Evolutionary conservation across 1,139 yeast genomes (phyloP), one percentile per base, ranked within the genome.

Genomic region (Wickerhamomyces sp.): DNA sequence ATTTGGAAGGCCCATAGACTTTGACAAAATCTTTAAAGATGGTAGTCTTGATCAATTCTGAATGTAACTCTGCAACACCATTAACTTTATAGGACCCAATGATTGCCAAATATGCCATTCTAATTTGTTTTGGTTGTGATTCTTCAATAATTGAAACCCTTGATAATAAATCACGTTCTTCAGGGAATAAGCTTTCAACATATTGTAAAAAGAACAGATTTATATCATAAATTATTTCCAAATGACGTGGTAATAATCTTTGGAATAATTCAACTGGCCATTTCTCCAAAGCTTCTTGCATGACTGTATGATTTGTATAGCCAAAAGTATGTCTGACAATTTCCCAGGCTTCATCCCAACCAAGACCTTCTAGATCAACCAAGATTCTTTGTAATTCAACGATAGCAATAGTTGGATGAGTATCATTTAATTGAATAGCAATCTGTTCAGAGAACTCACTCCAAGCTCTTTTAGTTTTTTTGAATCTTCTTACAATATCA

Each of bases 21-120:
- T 75, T 76, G 50, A 90, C 97, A 64, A 90, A 90, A 67, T 90
- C 96, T 65, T 84, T 84, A 71, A 90, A 90, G 59, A 90, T 87
- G 7, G 96, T 89, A 36, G 95, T 86, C 64, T 79, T 84, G 63
- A 90, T 87, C 63, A 90, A 77, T 64, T 90, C 96, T 32, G 96
- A 88, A 69, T 90, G 98, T 58, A 90, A 74, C 67, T 90, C 97
- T 27, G 97, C 97, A 47, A 90, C 98, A 66, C 97, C 97, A 63
- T 90, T 90, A 48, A 89, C 96, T 66, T 82, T 86, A 67, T 90
- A 96, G 27, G 96, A 86, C 33, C 97, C 97, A 59, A 90, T 78
- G 58, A 90, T 83, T 29, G 97, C 97, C 63, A 91, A 76, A 64
- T 74, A 81, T 5, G 97, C 96, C 98, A 90, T 90, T 66, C 96